Evolutionary conservation across 495 filamentous ascomycete species (phyloP).

Genomic region (Daldinia grandis): DNA sequence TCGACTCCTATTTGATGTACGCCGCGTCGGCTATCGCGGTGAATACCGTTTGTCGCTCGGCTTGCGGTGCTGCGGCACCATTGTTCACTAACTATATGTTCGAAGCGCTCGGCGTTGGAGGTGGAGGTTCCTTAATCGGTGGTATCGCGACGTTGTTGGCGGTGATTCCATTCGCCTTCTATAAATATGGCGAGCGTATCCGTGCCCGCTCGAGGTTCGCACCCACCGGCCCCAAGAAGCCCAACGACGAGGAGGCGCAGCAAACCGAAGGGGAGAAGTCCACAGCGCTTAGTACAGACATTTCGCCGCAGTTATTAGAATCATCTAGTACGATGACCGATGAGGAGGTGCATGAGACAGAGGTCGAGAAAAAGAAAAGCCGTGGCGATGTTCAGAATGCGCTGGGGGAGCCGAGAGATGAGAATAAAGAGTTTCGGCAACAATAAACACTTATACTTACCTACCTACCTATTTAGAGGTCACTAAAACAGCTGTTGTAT

Average conservation of each 20-base stretch:
- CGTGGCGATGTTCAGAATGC: slow-evolving; percentile 7
- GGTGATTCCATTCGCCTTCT: slow-evolving; percentile 61
- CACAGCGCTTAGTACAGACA: slow-evolving; percentile 15
- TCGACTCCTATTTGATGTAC: slow-evolving; percentile 74
- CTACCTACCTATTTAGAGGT: background rate
- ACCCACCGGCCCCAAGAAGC: slow-evolving; percentile 40
- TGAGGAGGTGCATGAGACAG: background rate
- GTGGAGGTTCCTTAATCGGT: slow-evolving; percentile 58
- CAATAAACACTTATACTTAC: background rate
- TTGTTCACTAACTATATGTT: slow-evolving; percentile 75
- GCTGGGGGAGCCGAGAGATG: background rate
- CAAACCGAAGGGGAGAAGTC: slow-evolving; percentile 5
- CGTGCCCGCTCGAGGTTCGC: slow-evolving; percentile 51
- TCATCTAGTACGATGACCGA: slow-evolving; percentile 23
- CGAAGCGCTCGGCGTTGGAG: slow-evolving; percentile 55
- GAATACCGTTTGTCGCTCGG: slow-evolving; percentile 64
- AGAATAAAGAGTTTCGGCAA: background rate
- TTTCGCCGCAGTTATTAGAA: slow-evolving; percentile 1
- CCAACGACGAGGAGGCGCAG: slow-evolving; percentile 33
- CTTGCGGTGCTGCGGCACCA: slow-evolving; percentile 67
- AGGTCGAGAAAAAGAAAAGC: slow-evolving; percentile 11
- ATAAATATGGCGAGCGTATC: slow-evolving; percentile 59
- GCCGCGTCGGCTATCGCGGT: slow-evolving; percentile 74
- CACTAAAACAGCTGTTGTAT: background rate
- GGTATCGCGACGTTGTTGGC: slow-evolving; percentile 55